These are phyloP conservation scores for Suillus subaureus DNA, from an alignment of 768 basidiomycete genomes.

Conservation along the genomic window DNA sequence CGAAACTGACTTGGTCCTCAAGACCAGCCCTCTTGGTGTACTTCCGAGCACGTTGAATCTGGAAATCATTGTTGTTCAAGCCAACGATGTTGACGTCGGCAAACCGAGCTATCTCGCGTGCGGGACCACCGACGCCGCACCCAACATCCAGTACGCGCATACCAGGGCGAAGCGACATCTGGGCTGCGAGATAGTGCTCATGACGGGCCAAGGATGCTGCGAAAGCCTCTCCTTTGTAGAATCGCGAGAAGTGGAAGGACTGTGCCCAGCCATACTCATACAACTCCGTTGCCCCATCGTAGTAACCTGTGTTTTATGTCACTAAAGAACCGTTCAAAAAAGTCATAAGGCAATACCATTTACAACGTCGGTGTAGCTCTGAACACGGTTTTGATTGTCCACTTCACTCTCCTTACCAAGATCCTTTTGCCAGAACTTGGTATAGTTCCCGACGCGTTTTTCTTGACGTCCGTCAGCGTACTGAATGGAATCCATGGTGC, in stretches of 20 bases:
- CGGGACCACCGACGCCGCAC: constrained; percentile 93
- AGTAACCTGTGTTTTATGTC: constrained; percentile 64
- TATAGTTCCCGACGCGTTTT: constrained; percentile 81
- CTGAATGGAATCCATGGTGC: constrained; percentile 21
- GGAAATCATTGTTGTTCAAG: constrained; percentile 93
- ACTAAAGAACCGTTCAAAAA: neutral
- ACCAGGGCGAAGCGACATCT: constrained; percentile 78
- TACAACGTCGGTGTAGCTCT: constrained; percentile 89
- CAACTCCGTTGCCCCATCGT: constrained; percentile 89
- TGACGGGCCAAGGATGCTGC: constrained; percentile 76
- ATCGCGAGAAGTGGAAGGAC: constrained; percentile 93
- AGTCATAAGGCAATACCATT: constrained; percentile 59
- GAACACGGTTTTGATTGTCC: constrained; percentile 73
- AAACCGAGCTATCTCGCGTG: constrained; percentile 88
- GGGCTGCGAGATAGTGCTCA: constrained; percentile 89
- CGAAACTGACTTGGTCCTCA: constrained; percentile 71
- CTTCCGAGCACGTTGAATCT: constrained; percentile 76
- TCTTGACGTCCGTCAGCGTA: constrained; percentile 60
- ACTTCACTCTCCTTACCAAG: constrained; percentile 62
- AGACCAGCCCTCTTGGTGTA: constrained; percentile 77
- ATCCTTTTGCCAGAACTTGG: constrained; percentile 91
- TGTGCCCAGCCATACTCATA: constrained; percentile 90
- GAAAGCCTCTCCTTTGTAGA: constrained; percentile 84
- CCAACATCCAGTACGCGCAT: constrained; percentile 96
- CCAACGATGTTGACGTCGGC: constrained; percentile 80